phyloP scores from a whole-genome alignment of 768 basidiomycete genomes.

The Rhodocollybia butyracea region DNA sequence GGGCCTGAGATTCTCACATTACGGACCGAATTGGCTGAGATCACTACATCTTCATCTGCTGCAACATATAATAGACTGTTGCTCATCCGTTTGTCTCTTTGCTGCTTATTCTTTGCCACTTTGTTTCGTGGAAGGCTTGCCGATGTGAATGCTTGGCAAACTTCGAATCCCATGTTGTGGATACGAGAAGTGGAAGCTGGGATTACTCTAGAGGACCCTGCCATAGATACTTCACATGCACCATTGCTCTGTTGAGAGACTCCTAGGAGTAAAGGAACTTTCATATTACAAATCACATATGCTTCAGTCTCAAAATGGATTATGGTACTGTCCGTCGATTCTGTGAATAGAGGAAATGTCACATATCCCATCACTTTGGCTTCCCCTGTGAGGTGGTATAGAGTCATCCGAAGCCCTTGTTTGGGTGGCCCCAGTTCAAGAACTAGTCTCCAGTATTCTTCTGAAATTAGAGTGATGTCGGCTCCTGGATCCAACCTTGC shows the following conservation, averaged over 20 bases:
- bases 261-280: slow-evolving; percentile 22
- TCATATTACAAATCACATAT: no score
- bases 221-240: not conserved
- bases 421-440: not conserved
- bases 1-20: slow-evolving; percentile 5
- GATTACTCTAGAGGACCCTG: not conserved
- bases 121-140: no score
- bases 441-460: slow-evolving; percentile 3
- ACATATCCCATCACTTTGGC: slow-evolving; percentile 18
- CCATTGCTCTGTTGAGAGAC: slow-evolving; percentile 10
- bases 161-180: no score
- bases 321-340: not conserved
- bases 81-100: no score
- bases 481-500: not conserved
- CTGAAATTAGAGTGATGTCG: no score
- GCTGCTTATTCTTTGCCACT: no score
- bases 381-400: slow-evolving; percentile 10
- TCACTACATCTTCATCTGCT: not conserved
- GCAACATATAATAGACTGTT: no score
- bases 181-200: slow-evolving; percentile 12
- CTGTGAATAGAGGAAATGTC: slow-evolving; percentile 8
- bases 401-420: slow-evolving; percentile 9
- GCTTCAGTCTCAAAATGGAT: slow-evolving; percentile 17
- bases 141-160: no score
- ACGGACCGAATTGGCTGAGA: slow-evolving; percentile 1